Evolutionary conservation across 129 eudicot species (phyloP).

Genomic region (Arctium lappa): DNA sequence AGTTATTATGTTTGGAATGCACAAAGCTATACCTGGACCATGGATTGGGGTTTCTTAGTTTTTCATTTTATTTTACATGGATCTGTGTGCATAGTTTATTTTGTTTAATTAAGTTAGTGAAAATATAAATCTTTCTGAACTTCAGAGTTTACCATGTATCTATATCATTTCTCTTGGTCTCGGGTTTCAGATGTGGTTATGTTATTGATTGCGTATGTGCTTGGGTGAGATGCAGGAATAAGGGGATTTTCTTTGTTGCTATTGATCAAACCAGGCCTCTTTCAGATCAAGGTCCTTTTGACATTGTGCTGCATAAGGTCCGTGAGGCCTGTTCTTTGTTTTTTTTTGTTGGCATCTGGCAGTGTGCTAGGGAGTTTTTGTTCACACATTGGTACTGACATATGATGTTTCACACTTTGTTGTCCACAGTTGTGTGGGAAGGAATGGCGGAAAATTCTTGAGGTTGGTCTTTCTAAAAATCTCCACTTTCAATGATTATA

Average conservation of each 20-base stretch:
- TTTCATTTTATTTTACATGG: not conserved
- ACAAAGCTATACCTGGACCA: not conserved
- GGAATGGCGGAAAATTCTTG: conserved; percentile 65
- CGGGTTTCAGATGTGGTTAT: not conserved
- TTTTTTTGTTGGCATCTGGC: not conserved
- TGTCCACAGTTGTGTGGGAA: conserved; percentile 53
- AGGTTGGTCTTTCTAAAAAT: conserved; percentile 45
- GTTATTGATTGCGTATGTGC: not conserved
- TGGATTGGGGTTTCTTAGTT: not conserved
- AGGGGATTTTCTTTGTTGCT: conserved; percentile 75
- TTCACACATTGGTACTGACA: not conserved
- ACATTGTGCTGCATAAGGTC: conserved; percentile 67
- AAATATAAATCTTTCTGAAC: not conserved
- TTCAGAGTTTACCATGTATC: not conserved
- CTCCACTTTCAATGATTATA: not conserved
- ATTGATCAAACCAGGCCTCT: conserved; percentile 66
- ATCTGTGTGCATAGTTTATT: not conserved
- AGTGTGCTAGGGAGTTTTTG: not conserved
- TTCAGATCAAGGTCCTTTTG: conserved; percentile 83
- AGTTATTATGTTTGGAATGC: not conserved
- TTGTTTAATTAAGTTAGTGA: not conserved
- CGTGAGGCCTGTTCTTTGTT: not conserved
- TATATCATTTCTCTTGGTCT: not conserved
- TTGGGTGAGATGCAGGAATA: conserved; percentile 43
- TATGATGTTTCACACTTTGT: not conserved